phyloP scores from a whole-genome alignment of 2,329 filamentous ascomycete genomes.

The Monosporascus sp. region DNA sequence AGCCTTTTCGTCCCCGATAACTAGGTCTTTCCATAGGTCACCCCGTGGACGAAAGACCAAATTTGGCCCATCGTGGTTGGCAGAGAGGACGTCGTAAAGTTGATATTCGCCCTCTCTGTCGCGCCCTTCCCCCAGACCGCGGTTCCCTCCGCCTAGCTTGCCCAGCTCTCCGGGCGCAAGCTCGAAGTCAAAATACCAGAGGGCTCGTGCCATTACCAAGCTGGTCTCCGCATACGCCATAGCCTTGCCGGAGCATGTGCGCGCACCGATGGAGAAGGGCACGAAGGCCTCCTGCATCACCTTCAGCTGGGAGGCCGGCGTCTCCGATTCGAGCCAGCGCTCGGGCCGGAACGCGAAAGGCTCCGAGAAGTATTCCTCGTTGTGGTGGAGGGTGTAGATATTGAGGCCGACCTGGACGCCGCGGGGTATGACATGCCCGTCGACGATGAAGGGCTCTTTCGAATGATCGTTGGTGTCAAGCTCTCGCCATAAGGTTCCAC shows the following conservation, averaged over 20 bases:
- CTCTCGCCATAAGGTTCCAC: background rate
- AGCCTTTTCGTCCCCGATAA: too few species aligned
- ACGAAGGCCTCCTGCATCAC: background rate
- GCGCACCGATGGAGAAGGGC: background rate
- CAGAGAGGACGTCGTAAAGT: background rate
- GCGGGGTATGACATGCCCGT: background rate
- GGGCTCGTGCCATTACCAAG: background rate
- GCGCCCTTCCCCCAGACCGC: background rate
- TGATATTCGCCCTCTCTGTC: background rate
- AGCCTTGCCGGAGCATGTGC: background rate
- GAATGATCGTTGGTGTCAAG: background rate
- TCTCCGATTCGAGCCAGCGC: background rate
- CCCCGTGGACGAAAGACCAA: background rate
- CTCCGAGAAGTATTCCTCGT: background rate
- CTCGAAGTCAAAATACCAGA: background rate
- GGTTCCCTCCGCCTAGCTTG: background rate
- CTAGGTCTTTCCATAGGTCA: background rate
- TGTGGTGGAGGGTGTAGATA: background rate
- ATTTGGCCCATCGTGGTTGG: background rate
- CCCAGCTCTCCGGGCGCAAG: background rate
- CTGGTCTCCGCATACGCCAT: background rate
- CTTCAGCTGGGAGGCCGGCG: too few species aligned
- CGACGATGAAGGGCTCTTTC: background rate
- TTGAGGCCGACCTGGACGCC: background rate
- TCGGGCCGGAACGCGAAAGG: background rate